Evolutionary conservation across 1,139 yeast species (phyloP).

Genomic region (Hansenula lynferdii): DNA sequence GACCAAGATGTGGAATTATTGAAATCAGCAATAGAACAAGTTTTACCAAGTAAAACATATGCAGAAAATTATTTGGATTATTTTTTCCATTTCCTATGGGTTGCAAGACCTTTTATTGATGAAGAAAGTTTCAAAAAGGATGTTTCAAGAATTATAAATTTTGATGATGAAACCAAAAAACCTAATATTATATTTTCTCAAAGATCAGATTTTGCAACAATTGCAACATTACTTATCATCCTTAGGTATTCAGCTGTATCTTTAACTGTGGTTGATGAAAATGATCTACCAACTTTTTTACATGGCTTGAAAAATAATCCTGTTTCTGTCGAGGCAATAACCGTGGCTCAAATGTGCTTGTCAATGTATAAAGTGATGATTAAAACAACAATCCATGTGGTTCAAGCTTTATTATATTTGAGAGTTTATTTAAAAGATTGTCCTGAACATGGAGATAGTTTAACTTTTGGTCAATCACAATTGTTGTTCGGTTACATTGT

Average conservation of each 20-base stretch:
- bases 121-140: slow-evolving; percentile 24
- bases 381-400: slow-evolving; percentile 27
- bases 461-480: slow-evolving; percentile 10
- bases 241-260: slow-evolving; percentile 35
- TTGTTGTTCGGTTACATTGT: slow-evolving; percentile 12
- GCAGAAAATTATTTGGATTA: neutral
- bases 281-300: slow-evolving; percentile 9
- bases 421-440: slow-evolving; percentile 32
- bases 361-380: slow-evolving; percentile 25
- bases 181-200: neutral
- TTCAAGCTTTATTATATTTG: slow-evolving; percentile 33
- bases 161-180: neutral
- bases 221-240: slow-evolving; percentile 37
- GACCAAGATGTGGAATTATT: neutral
- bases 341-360: slow-evolving; percentile 27
- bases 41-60: neutral
- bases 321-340: slow-evolving; percentile 27
- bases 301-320: slow-evolving; percentile 25
- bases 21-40: neutral
- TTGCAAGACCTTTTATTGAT: slow-evolving; percentile 34
- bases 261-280: slow-evolving; percentile 12
- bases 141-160: neutral
- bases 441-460: slow-evolving; percentile 19
- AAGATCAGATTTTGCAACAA: slow-evolving; percentile 30
- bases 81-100: slow-evolving; percentile 2